A percentile compares a stretch with the other conserved stretches of the same genome.
These are phyloP conservation scores for Diaporthe sp. DNA, from an alignment of 2,329 filamentous ascomycete species.

Conservation along the genomic window DNA sequence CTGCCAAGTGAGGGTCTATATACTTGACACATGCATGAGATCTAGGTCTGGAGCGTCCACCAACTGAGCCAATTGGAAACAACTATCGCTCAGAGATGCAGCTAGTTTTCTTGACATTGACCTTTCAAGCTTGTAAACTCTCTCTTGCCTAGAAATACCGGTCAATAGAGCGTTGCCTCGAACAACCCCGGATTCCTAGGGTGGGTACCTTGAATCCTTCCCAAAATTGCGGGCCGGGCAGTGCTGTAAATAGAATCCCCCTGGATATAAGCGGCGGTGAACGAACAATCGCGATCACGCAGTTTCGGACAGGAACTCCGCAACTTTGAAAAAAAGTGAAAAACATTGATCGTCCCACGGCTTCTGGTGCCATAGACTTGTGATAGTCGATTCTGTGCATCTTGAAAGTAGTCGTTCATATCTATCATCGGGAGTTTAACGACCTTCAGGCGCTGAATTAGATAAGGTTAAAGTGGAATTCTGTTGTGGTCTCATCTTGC, in stretches of 20 bases:
- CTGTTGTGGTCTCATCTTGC: no score
- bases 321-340: not conserved
- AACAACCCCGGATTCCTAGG: conserved; percentile 10
- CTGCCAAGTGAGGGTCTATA: not conserved
- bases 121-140: not conserved
- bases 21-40: not conserved
- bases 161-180: not conserved
- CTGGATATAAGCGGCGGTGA: conserved; percentile 18
- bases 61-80: not conserved
- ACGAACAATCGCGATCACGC: not conserved
- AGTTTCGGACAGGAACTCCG: not conserved
- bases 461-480: no score
- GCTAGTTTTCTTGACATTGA: not conserved
- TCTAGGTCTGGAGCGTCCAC: not conserved
- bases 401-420: not conserved
- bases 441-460: not conserved
- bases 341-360: not conserved
- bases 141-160: no score
- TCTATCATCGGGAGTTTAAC: not conserved
- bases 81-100: not conserved
- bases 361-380: not conserved
- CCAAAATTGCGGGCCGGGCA: not conserved
- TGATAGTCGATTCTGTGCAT: not conserved
- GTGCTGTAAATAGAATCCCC: conserved; percentile 17
- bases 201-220: conserved; percentile 18